Base-by-base conservation (phyloP, 2,329 filamentous ascomycete genomes). In the Alternaria sp. region DNA sequence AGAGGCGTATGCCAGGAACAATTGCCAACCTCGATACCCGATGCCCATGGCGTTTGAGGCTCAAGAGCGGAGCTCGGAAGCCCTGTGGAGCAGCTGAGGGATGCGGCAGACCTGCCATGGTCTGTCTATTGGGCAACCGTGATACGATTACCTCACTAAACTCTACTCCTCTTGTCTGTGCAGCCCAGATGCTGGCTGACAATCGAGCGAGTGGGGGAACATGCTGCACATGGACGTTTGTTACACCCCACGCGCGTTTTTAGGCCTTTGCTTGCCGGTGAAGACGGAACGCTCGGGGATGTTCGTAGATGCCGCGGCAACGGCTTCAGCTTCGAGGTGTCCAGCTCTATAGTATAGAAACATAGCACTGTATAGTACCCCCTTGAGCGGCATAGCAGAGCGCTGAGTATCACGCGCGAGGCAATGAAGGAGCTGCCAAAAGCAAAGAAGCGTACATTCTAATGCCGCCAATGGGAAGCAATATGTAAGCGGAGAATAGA, bases 81-180 rank as follows among this genome's bases (percentile, higher is more conserved):
- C 57, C 55, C 46, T 48, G 34, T 52, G 44, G 58, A 48, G 60
- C 34, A 28, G 46, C 41, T 43, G 45, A 38, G 25, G 57, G 54
- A 62, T 49, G 40, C 54, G 57, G 58, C 36, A 52, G 41, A 34
- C 28, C 27, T 22, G 38, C 43, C 49, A 49, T 43, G 40, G 28
- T 34, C 60, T 34, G 28, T 34, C 60, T 34, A 67, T 63, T 68
- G 65, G 64, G 40, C 46, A 56, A 40, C 58, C 38, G 73, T 74
- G 67, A 72, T 75, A 74, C 73, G 63, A 76, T 77, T 77, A 74
- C 71, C 71, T 69, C 63, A 64, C 50, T 55, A 69, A 69, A 71
- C 12, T 60, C 57, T 48, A 11, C 22, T 53, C 63, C 60, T 50
- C 62, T 48, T 62, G 66, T 60, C 64, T 49, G 55, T 65, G 66